These are phyloP conservation scores for Glebionis coronaria DNA, from an alignment of 129 eudicot genomes.

Conservation along the genomic window DNA sequence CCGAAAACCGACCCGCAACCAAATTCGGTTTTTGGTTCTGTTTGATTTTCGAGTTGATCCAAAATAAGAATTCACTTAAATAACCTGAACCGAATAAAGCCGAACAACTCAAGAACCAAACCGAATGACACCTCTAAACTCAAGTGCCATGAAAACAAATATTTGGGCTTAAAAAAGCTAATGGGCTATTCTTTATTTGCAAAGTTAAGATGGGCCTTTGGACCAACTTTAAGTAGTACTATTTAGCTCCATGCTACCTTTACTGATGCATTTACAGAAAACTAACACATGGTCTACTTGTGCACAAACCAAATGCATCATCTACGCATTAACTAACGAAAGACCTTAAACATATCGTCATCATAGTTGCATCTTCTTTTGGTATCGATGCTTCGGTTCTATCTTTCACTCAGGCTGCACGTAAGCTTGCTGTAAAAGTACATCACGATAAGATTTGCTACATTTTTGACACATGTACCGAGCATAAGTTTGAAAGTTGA, in stretches of 20 bases:
- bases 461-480: neutral
- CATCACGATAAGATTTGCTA: neutral
- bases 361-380: neutral
- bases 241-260: neutral
- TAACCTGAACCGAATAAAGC: no score
- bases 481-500: no score
- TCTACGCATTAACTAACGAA: neutral
- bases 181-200: neutral
- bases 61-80: no score
- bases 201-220: slow-evolving; percentile 2
- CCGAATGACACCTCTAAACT: no score
- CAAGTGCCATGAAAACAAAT: neutral
- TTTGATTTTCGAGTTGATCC: no score
- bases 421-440: slow-evolving; percentile 18
- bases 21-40: no score
- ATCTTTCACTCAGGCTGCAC: slow-evolving; percentile 23
- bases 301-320: slow-evolving; percentile 5
- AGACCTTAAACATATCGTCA: neutral
- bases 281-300: neutral
- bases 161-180: neutral
- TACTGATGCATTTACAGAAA: slow-evolving; percentile 2
- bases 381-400: neutral
- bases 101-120: no score
- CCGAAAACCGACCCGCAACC: no score
- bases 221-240: slow-evolving; percentile 4